phyloP scores from a whole-genome alignment of 2,329 filamentous ascomycete species.

The Plectosphaerella plurivora region DNA sequence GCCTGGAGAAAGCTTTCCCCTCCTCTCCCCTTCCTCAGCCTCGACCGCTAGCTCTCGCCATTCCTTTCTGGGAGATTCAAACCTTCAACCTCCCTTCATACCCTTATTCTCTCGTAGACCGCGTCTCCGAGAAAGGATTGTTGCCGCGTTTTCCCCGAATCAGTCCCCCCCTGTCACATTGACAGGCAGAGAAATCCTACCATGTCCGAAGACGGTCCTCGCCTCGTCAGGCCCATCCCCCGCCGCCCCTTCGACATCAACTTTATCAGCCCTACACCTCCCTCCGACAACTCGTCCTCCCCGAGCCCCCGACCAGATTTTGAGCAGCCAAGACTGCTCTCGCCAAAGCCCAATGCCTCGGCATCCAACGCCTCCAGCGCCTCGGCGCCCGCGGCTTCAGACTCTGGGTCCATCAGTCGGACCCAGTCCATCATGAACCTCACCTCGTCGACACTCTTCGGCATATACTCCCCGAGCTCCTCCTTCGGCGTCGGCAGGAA shows the following conservation, averaged over 20 bases:
- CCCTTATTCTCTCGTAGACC: neutral
- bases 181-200: neutral
- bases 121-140: no score
- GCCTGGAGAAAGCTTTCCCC: neutral
- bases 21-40: neutral
- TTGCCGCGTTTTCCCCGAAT: neutral
- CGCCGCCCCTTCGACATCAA: conserved; percentile 66
- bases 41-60: neutral
- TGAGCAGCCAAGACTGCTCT: conserved; percentile 6
- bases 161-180: neutral
- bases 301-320: conserved; percentile 43
- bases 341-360: conserved; percentile 13
- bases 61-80: neutral
- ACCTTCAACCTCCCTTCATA: neutral
- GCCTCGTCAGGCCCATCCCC: conserved; percentile 64
- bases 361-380: conserved; percentile 29
- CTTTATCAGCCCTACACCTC: conserved; percentile 40
- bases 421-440: conserved; percentile 80
- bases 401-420: conserved; percentile 49
- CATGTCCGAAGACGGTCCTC: conserved; percentile 42
- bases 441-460: conserved; percentile 82
- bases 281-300: conserved; percentile 28
- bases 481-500: conserved; percentile 26
- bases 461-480: conserved; percentile 76
- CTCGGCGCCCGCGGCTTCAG: conserved; percentile 17